These are phyloP conservation scores for Xerocomus brunneocitrinus DNA, from an alignment of 768 basidiomycete species.

Conservation along the genomic window DNA sequence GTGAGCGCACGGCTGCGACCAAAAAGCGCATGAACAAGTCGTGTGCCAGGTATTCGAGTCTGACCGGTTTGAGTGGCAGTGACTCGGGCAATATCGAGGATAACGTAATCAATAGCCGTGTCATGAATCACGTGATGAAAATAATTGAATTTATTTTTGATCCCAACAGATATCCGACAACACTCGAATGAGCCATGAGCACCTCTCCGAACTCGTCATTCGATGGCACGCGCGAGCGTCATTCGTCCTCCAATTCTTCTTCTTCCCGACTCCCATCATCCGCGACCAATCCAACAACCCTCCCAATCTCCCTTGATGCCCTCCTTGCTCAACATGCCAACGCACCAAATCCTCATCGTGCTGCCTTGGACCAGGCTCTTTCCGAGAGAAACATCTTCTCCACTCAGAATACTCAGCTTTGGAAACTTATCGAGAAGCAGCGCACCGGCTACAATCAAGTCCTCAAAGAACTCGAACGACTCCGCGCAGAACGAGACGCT, in stretches of 20 bases:
- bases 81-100: not conserved
- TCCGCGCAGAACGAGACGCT: slow-evolving; percentile 74
- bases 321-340: slow-evolving; percentile 53
- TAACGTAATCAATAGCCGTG: not conserved
- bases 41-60: not conserved
- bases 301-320: slow-evolving; percentile 45
- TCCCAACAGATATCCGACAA: not conserved
- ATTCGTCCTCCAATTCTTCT: slow-evolving; percentile 13
- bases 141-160: slow-evolving; percentile 1
- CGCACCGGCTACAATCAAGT: slow-evolving; percentile 74
- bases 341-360: slow-evolving; percentile 47
- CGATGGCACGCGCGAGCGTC: slow-evolving; percentile 21
- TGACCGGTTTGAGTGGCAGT: too few relatives aligned
- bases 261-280: slow-evolving; percentile 21
- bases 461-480: slow-evolving; percentile 80
- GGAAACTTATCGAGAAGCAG: slow-evolving; percentile 95
- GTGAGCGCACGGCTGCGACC: not conserved
- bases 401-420: slow-evolving; percentile 83
- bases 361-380: slow-evolving; percentile 72
- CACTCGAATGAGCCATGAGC: slow-evolving; percentile 14
- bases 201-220: slow-evolving; percentile 10
- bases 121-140: not conserved
- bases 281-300: slow-evolving; percentile 24
- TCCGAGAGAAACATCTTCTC: slow-evolving; percentile 77
- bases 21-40: slow-evolving; percentile 5